Evolutionary conservation across 2,329 filamentous ascomycete genomes (phyloP).

Genomic region (Colletotrichum liaoningense): DNA sequence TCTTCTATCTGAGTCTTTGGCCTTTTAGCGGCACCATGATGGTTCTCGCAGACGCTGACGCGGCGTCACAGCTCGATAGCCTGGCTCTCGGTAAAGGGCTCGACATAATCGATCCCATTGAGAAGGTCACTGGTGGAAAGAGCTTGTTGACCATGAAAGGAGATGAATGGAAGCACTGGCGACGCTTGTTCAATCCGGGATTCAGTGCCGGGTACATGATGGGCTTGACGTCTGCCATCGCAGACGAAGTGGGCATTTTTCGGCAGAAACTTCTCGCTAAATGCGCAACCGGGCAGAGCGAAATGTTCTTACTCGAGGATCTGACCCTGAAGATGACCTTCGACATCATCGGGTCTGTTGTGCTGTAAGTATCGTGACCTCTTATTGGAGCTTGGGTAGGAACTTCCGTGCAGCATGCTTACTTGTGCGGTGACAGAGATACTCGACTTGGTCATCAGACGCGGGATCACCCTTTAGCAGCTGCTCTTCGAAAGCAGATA

Average conservation of each 20-base stretch:
- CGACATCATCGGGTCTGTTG: conserved; percentile 51
- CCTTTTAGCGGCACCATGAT: conserved; percentile 39
- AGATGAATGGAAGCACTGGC: conserved; percentile 43
- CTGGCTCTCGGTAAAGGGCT: conserved; percentile 39
- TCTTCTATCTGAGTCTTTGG: conserved; percentile 44
- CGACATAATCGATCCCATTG: conserved; percentile 43
- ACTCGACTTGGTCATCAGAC: conserved; percentile 44
- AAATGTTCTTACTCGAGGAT: conserved; percentile 44
- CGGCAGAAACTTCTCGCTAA: not conserved
- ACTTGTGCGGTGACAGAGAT: conserved; percentile 41
- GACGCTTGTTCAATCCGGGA: conserved; percentile 46
- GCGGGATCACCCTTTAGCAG: conserved; percentile 12
- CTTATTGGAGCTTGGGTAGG: not conserved
- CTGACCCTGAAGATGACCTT: conserved; percentile 51
- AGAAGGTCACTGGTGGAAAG: conserved; percentile 43
- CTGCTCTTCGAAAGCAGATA: conserved; percentile 13
- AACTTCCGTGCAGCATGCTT: not conserved
- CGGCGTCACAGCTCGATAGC: conserved; percentile 41
- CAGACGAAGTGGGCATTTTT: conserved; percentile 52
- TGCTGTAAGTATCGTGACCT: conserved; percentile 39
- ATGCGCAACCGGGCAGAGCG: not conserved
- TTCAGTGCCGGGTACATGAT: conserved; percentile 51
- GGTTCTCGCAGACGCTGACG: conserved; percentile 37
- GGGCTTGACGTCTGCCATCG: conserved; percentile 47
- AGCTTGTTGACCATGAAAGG: conserved; percentile 48